Conservation (phyloP, 2,329 filamentous ascomycete genomes). For the Pseudocercospora fijiensis region DNA sequence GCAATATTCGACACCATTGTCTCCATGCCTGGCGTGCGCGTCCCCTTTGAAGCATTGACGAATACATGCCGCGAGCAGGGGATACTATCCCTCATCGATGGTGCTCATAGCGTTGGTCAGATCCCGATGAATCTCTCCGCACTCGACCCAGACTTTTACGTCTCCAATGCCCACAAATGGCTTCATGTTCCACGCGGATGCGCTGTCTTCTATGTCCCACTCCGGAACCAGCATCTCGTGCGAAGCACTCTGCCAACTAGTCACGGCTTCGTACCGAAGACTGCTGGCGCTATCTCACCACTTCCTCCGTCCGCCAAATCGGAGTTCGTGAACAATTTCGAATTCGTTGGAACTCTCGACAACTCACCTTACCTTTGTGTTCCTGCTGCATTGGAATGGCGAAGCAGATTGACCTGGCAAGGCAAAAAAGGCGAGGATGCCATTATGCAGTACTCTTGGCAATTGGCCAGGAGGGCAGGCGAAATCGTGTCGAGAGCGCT, state of each 20-base stretch:
- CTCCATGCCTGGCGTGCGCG: slow-evolving; percentile 72
- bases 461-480: slow-evolving; percentile 64
- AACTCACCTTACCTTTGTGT: slow-evolving; percentile 69
- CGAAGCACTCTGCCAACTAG: slow-evolving; percentile 75
- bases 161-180: slow-evolving; percentile 91
- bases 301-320: slow-evolving; percentile 52
- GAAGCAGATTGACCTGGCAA: slow-evolving; percentile 43
- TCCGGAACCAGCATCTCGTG: slow-evolving; percentile 72
- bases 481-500: slow-evolving; percentile 60
- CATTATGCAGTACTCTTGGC: slow-evolving; percentile 63
- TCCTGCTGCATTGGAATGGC: slow-evolving; percentile 67
- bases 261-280: slow-evolving; percentile 67
- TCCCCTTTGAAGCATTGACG: slow-evolving; percentile 73
- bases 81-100: slow-evolving; percentile 75
- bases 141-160: slow-evolving; percentile 79
- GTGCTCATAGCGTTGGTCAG: slow-evolving; percentile 80
- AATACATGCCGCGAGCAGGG: slow-evolving; percentile 63
- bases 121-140: slow-evolving; percentile 65
- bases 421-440: slow-evolving; percentile 64
- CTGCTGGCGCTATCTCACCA: slow-evolving; percentile 35
- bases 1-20: slow-evolving; percentile 79
- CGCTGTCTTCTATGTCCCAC: slow-evolving; percentile 76
- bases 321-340: slow-evolving; percentile 66
- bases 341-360: slow-evolving; percentile 67
- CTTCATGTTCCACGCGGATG: slow-evolving; percentile 76